phyloP scores from a whole-genome alignment of 768 basidiomycete species.

The Suillus decipiens region DNA sequence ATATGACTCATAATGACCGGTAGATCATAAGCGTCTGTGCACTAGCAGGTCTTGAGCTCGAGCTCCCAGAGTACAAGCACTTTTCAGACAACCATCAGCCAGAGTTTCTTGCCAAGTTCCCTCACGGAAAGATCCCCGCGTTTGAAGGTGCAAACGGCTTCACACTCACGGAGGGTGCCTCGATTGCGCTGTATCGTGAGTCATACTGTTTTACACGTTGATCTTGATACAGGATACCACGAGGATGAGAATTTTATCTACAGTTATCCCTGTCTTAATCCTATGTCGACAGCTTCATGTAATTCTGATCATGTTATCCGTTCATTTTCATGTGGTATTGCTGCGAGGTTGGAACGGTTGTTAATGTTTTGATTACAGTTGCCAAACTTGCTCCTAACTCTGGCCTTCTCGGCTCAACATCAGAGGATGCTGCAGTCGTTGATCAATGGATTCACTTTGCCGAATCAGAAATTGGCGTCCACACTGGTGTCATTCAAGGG shows the following conservation, averaged over 20 bases:
- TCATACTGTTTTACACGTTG: constrained; percentile 3
- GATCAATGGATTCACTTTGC: constrained; percentile 84
- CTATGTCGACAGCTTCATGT: constrained; percentile 48
- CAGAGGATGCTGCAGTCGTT: constrained; percentile 71
- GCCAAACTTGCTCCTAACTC: constrained; percentile 75
- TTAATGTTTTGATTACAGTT: constrained; percentile 49
- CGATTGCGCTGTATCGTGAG: constrained; percentile 88
- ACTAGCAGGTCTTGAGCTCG: constrained; percentile 56
- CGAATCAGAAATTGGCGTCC: constrained; percentile 60
- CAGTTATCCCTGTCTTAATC: constrained; percentile 79
- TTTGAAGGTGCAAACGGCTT: constrained; percentile 77
- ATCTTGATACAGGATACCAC: constrained; percentile 14
- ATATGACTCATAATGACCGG: constrained; percentile 11
- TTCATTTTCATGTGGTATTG: neutral
- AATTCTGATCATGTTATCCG: constrained; percentile 14
- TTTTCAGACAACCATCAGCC: constrained; percentile 68
- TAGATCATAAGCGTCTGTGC: constrained; percentile 62
- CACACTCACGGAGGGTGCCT: constrained; percentile 71
- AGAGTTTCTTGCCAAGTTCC: constrained; percentile 74
- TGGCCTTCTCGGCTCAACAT: constrained; percentile 67
- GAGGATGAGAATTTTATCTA: constrained; percentile 38
- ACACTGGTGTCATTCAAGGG: constrained; percentile 38
- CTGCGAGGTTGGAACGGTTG: constrained; percentile 1
- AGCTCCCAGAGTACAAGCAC: constrained; percentile 56
- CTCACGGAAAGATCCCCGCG: constrained; percentile 83